A percentile compares a stretch with the other conserved stretches of the same genome.
Evolutionary conservation across 2,329 filamentous ascomycete genomes (phyloP).

Genomic region (Hypoxylon rubiginosum): DNA sequence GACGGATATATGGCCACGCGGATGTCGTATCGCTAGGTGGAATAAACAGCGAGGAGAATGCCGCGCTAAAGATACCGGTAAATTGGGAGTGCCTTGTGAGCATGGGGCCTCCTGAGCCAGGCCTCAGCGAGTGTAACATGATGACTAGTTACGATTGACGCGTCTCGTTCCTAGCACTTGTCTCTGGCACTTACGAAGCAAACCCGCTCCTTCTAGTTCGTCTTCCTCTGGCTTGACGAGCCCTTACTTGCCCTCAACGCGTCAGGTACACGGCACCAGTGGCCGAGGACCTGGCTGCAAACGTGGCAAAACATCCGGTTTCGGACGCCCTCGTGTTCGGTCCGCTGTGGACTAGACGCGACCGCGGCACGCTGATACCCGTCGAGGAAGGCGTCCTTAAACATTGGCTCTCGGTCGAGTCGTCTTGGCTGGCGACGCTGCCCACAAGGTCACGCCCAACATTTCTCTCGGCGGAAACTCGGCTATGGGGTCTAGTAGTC

Average conservation of each 20-base stretch:
- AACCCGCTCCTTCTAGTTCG: slow-evolving; percentile 42
- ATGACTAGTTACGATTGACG: slow-evolving; percentile 22
- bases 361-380: slow-evolving; percentile 44
- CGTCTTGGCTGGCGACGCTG: slow-evolving; percentile 55
- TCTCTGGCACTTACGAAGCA: slow-evolving; percentile 21
- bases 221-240: slow-evolving; percentile 45
- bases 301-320: slow-evolving; percentile 44
- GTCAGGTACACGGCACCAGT: slow-evolving; percentile 48
- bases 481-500: neutral
- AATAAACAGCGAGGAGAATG: slow-evolving; percentile 38
- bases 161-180: slow-evolving; percentile 38
- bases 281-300: slow-evolving; percentile 43
- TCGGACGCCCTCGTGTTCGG: slow-evolving; percentile 46
- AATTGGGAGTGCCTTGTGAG: slow-evolving; percentile 52
- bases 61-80: slow-evolving; percentile 32
- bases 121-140: slow-evolving; percentile 23
- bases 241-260: slow-evolving; percentile 41
- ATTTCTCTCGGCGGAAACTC: slow-evolving; percentile 3
- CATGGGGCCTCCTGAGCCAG: slow-evolving; percentile 41
- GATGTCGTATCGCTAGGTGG: slow-evolving; percentile 30
- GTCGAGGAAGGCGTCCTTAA: slow-evolving; percentile 54
- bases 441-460: slow-evolving; percentile 52
- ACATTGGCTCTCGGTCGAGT: slow-evolving; percentile 53
- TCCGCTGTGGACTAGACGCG: slow-evolving; percentile 47
- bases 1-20: slow-evolving; percentile 18